Percentiles rank a stretch among this genome's conserved stretches.
Conservation (phyloP, 2,329 filamentous ascomycete genomes). For the Lecanicillium sp. region DNA sequence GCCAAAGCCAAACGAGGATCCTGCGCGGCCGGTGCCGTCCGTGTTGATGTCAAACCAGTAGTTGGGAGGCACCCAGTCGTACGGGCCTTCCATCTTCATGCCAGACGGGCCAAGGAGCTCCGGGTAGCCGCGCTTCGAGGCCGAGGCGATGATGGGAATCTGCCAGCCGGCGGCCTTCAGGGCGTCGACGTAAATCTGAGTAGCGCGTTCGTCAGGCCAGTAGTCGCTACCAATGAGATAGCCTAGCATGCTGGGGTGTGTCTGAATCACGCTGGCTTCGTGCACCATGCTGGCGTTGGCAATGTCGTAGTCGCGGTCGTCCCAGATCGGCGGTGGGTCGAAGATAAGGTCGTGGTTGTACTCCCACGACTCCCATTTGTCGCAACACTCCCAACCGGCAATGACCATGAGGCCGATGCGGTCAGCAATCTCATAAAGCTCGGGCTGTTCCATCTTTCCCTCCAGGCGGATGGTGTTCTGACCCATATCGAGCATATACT, state of each 20-base stretch:
- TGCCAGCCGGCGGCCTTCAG: conserved; percentile 48
- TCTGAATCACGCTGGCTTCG: conserved; percentile 54
- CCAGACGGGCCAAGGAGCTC: conserved; percentile 47
- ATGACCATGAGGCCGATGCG: conserved; percentile 55
- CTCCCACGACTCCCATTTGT: conserved; percentile 61
- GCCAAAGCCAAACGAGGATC: conserved; percentile 57
- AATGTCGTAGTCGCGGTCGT: conserved; percentile 46
- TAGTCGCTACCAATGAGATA: conserved; percentile 58
- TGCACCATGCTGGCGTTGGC: conserved; percentile 52
- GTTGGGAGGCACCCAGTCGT: conserved; percentile 60
- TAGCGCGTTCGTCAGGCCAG: conserved; percentile 54
- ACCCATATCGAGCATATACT: conserved; percentile 53
- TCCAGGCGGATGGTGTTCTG: conserved; percentile 59
- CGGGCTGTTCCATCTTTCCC: conserved; percentile 58
- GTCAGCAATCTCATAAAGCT: conserved; percentile 54
- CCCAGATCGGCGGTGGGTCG: conserved; percentile 37
- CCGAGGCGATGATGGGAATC: conserved; percentile 51
- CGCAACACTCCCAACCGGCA: conserved; percentile 60
- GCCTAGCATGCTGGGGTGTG: conserved; percentile 51
- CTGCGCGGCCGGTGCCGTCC: conserved; percentile 32
- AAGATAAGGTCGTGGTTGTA: conserved; percentile 49
- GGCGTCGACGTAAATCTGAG: conserved; percentile 45
- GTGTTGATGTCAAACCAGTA: conserved; percentile 52
- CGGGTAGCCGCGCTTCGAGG: conserved; percentile 48
- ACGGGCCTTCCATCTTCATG: conserved; percentile 62